Evolutionary conservation across 169 alveolate genomes (phyloP), one percentile per base, ranked within the genome.

Genomic region (Eimeria acervulina): DNA sequence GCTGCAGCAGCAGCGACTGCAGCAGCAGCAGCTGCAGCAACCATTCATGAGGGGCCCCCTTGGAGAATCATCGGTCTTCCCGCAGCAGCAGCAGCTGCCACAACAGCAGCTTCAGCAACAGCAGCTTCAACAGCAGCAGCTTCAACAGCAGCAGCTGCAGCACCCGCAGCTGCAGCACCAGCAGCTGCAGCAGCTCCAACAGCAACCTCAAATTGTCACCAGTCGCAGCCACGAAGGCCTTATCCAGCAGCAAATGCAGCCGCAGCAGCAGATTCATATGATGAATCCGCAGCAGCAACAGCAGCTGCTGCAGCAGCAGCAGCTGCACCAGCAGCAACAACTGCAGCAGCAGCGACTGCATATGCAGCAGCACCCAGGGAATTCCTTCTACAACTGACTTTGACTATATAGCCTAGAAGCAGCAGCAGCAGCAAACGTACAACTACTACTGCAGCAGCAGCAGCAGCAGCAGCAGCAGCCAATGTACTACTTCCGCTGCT

Each of bases 241-340:
- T 47, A 5, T 47, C 5, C 55, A 47, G 55, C 55, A 47, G 93
- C 78, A 4, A 28, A 76, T 55, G 51, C 93, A 1, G 93, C 93
- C 23, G 10, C 59, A 2, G 74, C 47, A n/a, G 78, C 52, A 40
- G 70, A 42, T 55, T 10, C 63, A 47, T 36, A 55, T 55, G 38
- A 38, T 31, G n/a, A 28, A 15, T 36, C 38, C 55, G n/a, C 93
- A 15, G 93, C 93, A 3, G 10, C 59, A 2, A 31, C 47, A n/a
- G 78, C 52, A 40, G 44, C 51, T 52, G 93, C 93, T 52, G 93
- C 80, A 51, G 80, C 93, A 84, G 93, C 80, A 84, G 93, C 80
- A 84, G 78, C 93, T 28, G 59, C 93, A 84, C 28, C 78, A 51
- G 59, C 80, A 52, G 78, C 76, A 84, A 44, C 93, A 84, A 66